Conservation (phyloP, 192 early-diverging fungal species). For the Coemansia sp. region DNA sequence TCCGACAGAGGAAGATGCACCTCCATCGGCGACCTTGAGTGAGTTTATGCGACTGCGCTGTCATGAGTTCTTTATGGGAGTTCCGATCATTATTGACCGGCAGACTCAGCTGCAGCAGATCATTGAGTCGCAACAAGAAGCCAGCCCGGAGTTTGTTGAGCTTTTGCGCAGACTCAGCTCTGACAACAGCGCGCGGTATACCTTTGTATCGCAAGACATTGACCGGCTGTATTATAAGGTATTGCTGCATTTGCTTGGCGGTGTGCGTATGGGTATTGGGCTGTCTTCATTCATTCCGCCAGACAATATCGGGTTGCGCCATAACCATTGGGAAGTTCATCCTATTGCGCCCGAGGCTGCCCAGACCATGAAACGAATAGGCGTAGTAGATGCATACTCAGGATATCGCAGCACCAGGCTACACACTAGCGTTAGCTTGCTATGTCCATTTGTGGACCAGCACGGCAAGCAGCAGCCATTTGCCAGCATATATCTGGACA, state of each 20-base stretch:
- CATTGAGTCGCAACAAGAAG: slow-evolving; percentile 13
- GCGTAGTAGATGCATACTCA: slow-evolving; percentile 39
- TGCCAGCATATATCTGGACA: slow-evolving; percentile 19
- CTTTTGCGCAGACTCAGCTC: slow-evolving; percentile 32
- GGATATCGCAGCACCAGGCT: slow-evolving; percentile 47
- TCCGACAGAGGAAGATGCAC: slow-evolving; percentile 30
- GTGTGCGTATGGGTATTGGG: slow-evolving; percentile 52
- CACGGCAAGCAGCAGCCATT: slow-evolving; percentile 9
- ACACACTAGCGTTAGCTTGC: slow-evolving; percentile 43
- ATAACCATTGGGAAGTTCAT: slow-evolving; percentile 53
- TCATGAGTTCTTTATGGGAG: slow-evolving; percentile 52
- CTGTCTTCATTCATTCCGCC: slow-evolving; percentile 49
- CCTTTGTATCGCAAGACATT: slow-evolving; percentile 39
- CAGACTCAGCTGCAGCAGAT: slow-evolving; percentile 31
- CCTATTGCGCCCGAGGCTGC: slow-evolving; percentile 49
- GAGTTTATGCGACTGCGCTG: slow-evolving; percentile 50
- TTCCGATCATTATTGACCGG: slow-evolving; percentile 47
- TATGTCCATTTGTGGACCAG: slow-evolving; percentile 42
- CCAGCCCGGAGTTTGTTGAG: neutral
- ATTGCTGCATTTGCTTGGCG: slow-evolving; percentile 44
- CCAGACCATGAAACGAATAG: slow-evolving; percentile 6
- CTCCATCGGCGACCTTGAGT: slow-evolving; percentile 32
- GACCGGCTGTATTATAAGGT: slow-evolving; percentile 47
- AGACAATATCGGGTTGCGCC: slow-evolving; percentile 25
- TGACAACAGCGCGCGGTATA: slow-evolving; percentile 34